These are phyloP conservation scores for Sugiyamaella castrensis DNA, from an alignment of 1,139 yeast genomes.

Conservation along the genomic window DNA sequence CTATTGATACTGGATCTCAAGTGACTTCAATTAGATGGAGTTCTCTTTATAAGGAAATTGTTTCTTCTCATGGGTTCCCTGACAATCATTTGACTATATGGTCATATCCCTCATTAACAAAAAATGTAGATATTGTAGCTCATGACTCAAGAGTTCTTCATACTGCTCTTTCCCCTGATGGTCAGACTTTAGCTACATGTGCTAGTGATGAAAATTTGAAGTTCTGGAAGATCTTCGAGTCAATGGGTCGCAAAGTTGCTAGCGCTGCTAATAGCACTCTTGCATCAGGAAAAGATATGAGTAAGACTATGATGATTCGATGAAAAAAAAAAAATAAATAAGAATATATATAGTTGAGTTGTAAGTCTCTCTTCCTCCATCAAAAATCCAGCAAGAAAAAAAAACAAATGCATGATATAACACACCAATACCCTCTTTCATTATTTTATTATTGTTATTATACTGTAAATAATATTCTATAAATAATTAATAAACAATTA, in stretches of 20 bases:
- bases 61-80: conserved; percentile 94
- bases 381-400: too few species aligned
- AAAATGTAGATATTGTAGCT: conserved; percentile 86
- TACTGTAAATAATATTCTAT: too few species aligned
- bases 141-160: conserved; percentile 87
- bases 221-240: conserved; percentile 89
- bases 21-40: conserved; percentile 95
- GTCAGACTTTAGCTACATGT: conserved; percentile 84
- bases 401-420: too few species aligned
- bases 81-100: conserved; percentile 79
- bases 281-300: conserved; percentile 39
- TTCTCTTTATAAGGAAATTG: conserved; percentile 72
- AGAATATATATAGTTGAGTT: not conserved
- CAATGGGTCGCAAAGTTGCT: conserved; percentile 39
- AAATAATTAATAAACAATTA: too few species aligned
- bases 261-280: conserved; percentile 27
- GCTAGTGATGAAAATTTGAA: conserved; percentile 96
- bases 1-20: conserved; percentile 91
- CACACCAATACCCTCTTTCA: too few species aligned
- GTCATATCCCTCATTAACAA: conserved; percentile 81
- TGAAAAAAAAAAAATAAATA: conserved; percentile 18
- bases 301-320: conserved; percentile 46
- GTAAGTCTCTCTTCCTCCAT: too few species aligned
- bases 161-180: conserved; percentile 87
- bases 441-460: too few species aligned